A percentile compares a stretch with the other conserved stretches of the same genome.
Evolutionary conservation across 148 eudicot genomes (phyloP).

Genomic region (Persicaria maculosa): DNA sequence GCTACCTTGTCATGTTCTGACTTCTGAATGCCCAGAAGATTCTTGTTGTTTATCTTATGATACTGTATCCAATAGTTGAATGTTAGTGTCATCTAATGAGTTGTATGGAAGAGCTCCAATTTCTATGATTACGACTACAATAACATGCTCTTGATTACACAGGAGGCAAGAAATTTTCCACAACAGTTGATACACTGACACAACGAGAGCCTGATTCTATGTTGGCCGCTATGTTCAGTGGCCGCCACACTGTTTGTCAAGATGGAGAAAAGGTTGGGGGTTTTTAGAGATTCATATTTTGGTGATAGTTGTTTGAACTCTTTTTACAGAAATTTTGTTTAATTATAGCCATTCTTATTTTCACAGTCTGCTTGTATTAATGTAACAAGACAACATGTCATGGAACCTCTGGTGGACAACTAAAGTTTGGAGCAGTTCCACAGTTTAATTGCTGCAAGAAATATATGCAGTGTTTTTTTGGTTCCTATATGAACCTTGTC

Average conservation of each 20-base stretch:
- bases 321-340: background rate
- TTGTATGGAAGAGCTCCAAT: background rate
- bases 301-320: background rate
- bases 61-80: background rate
- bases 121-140: background rate
- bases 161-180: constrained; percentile 90
- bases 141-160: constrained; percentile 11
- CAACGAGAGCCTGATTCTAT: constrained; percentile 90
- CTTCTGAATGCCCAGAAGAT: background rate
- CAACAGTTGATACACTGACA: constrained; percentile 78
- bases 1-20: background rate
- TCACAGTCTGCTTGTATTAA: background rate
- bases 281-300: background rate
- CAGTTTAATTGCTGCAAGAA: background rate
- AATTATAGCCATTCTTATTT: background rate
- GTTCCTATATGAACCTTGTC: background rate
- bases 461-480: background rate
- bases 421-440: background rate
- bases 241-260: constrained; percentile 70
- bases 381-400: background rate
- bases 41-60: background rate
- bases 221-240: constrained; percentile 99
- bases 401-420: background rate
- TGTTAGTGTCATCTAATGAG: constrained; percentile 7
- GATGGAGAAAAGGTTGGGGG: constrained; percentile 57